Base-by-base conservation (phyloP, 2,329 filamentous ascomycete genomes). In the Cladosporium sp. region DNA sequence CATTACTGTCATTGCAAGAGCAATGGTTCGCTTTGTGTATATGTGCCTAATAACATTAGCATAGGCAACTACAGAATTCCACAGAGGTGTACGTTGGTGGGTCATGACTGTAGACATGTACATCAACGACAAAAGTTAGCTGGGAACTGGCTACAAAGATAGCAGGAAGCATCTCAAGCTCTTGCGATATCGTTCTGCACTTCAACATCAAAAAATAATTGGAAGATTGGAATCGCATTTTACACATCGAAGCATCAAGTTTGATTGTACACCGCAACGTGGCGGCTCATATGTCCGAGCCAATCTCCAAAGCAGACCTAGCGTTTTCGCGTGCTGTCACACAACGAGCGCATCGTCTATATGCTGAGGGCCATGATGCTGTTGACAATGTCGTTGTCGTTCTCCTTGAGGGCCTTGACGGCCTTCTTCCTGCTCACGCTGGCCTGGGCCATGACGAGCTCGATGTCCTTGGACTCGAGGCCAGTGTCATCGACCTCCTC, bases 321-420 rank as follows among this genome's bases (percentile, higher is more conserved):
- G 60, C 60, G 47, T 41, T 34, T n/a, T 30, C 47, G 60, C 60
- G 38, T 54, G 60, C 49, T 38, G 34, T 63, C 60, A 63, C 32
- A 8, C 49, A 24, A 26, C n/a, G 28, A n/a, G 28, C 26, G 32
- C 34, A 38, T 52, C 49, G 28, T 58, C 66, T 79, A 85, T 83
- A 84, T 84, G 77, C 82, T 85, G 70, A 99, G 85, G 74, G 94
- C 93, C 95, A 99, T 99, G 85, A 99, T 99, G 76, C 95, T 97
- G 87, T 99, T 99, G 86, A 99, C 95, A 84, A 99, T 99, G 80
- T 99, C 95, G 78, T 98, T 97, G 84, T 98, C 94, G 80, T 99
- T 99, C 86, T 98, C 95, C 86, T 93, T 93, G 79, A 99, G 87
- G 66, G 96, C 95, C 85, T 98, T 99, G 85, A 99, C 88, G 69